phyloP scores from a whole-genome alignment of 2,329 filamentous ascomycete species.

The Botrytis porri region DNA sequence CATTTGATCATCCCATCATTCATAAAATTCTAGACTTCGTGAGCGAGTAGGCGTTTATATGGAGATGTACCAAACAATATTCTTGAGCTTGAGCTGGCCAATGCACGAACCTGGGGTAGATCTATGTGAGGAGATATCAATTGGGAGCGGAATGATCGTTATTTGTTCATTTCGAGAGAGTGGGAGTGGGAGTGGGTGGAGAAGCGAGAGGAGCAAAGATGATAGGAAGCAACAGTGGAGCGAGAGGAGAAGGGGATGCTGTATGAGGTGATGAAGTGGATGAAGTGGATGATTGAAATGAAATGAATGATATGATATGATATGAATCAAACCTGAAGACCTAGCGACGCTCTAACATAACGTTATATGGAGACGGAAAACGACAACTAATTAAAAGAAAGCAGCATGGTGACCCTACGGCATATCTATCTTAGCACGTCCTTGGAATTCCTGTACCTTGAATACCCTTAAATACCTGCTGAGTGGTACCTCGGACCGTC shows the following conservation, averaged over 20 bases:
- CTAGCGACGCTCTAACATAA: not conserved
- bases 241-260: not conserved
- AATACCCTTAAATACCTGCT: not conserved
- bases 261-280: not conserved
- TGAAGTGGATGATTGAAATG: not conserved
- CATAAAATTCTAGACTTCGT: conserved; percentile 8
- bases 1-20: not conserved
- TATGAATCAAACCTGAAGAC: not conserved
- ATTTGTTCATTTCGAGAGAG: not conserved
- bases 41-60: not conserved
- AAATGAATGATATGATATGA: not conserved
- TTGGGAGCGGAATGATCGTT: not conserved
- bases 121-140: not conserved
- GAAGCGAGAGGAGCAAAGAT: not conserved
- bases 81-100: not conserved
- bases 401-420: not conserved
- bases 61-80: not conserved
- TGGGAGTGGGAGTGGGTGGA: not conserved
- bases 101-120: conserved; percentile 17
- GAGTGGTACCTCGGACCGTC: not conserved
- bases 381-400: conserved; percentile 5
- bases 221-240: not conserved
- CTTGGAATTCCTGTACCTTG: not conserved
- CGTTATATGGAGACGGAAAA: not conserved
- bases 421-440: not conserved